These are phyloP conservation scores for Scheffersomyces coipomensis DNA, from an alignment of 805 yeast species.

Conservation along the genomic window DNA sequence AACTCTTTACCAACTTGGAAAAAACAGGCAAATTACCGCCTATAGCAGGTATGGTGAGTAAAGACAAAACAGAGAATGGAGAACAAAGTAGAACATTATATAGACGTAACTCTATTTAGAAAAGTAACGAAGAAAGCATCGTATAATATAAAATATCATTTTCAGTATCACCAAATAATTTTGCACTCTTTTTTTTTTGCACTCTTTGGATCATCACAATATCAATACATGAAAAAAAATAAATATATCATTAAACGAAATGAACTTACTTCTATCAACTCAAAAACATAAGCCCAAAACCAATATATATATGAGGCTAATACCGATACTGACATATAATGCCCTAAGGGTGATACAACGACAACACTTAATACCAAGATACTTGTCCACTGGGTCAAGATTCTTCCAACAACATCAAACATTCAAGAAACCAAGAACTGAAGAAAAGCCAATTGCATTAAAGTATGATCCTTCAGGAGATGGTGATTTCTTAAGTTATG, in stretches of 20 bases:
- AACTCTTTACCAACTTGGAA: constrained; percentile 51
- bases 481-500: constrained; percentile 15
- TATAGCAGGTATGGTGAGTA: constrained; percentile 51
- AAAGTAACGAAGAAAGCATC: background rate
- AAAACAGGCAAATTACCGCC: constrained; percentile 55
- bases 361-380: no score
- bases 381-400: no score
- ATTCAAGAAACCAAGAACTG: no score
- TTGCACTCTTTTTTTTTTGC: constrained; percentile 1
- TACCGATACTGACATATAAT: no score
- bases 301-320: no score
- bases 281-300: no score
- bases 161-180: background rate
- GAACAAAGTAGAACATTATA: constrained; percentile 24
- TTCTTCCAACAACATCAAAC: no score
- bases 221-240: no score
- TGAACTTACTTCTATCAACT: no score
- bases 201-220: background rate
- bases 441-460: no score
- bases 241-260: no score
- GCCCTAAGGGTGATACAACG: no score
- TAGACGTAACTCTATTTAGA: constrained; percentile 65
- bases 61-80: constrained; percentile 7
- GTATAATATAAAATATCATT: background rate
- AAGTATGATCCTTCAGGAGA: constrained; percentile 6